phyloP scores from a whole-genome alignment of 192 early-diverging fungal genomes.

The Podila verticillata region DNA sequence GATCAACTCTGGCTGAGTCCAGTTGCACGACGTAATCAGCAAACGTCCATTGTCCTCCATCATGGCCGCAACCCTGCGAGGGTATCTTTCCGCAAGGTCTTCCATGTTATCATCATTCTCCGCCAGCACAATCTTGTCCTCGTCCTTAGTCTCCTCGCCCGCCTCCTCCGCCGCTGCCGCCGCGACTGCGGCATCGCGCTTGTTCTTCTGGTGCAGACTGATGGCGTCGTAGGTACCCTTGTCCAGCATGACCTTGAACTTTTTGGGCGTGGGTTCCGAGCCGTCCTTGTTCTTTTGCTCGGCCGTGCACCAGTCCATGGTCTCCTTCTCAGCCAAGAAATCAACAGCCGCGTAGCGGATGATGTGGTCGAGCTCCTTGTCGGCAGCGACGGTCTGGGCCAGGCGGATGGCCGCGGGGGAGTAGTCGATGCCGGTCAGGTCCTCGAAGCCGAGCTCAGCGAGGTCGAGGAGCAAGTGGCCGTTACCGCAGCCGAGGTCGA shows the following conservation, averaged over 20 bases:
- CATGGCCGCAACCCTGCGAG: conserved; percentile 66
- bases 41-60: conserved; percentile 75
- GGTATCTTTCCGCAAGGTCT: conserved; percentile 60
- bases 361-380: conserved; percentile 41
- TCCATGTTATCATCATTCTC: conserved; percentile 44
- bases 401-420: conserved; percentile 79
- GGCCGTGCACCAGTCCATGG: conserved; percentile 42
- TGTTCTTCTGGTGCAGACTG: conserved; percentile 62
- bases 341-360: conserved; percentile 69
- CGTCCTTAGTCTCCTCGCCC: background rate
- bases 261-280: conserved; percentile 5
- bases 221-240: conserved; percentile 98
- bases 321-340: conserved; percentile 62
- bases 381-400: conserved; percentile 68
- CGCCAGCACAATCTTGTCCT: conserved; percentile 37
- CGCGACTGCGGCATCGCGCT: conserved; percentile 21
- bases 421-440: conserved; percentile 89
- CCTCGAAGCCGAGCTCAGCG: conserved; percentile 71
- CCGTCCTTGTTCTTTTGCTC: conserved; percentile 6
- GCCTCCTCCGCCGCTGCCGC: conserved; percentile 4
- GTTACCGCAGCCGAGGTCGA: conserved; percentile 95
- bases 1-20: conserved; percentile 89
- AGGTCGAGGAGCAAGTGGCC: conserved; percentile 88
- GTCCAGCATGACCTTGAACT: conserved; percentile 79
- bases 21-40: conserved; percentile 94